These are phyloP conservation scores for Pseudonitzschia multistriata DNA, from an alignment of 108 stramenopile genomes.

Conservation along the genomic window DNA sequence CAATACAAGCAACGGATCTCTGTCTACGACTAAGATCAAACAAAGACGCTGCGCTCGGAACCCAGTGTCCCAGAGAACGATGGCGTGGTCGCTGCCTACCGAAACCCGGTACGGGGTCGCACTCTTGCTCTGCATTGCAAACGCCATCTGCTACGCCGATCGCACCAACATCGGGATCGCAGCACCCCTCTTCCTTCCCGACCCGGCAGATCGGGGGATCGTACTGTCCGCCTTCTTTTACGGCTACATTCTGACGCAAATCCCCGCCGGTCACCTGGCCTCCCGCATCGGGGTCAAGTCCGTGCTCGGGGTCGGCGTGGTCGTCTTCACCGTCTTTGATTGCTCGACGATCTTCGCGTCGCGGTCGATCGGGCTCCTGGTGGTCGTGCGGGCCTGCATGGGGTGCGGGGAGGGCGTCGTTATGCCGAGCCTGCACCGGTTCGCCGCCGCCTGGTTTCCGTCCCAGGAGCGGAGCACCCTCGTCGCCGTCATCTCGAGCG, in stretches of 20 bases:
- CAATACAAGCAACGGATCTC: too few species aligned
- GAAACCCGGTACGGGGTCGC: constrained; percentile 3
- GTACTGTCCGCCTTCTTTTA: constrained; percentile 13
- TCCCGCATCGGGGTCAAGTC: not conserved
- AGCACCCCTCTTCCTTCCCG: not conserved
- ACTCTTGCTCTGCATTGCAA: constrained; percentile 4
- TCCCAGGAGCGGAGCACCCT: not conserved
- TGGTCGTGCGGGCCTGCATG: constrained; percentile 9
- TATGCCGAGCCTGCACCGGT: constrained; percentile 8
- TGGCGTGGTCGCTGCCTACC: too few species aligned
- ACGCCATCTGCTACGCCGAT: constrained; percentile 9
- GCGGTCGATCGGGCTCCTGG: not conserved
- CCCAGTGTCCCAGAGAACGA: too few species aligned
- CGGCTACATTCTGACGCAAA: constrained; percentile 8
- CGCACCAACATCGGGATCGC: constrained; percentile 9
- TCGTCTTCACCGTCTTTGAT: constrained; percentile 8
- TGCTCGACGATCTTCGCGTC: not conserved
- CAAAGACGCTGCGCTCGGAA: too few species aligned
- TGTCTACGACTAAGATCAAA: too few species aligned
- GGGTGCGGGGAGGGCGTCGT: constrained; percentile 8
- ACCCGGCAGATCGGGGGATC: constrained; percentile 1
- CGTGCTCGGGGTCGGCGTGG: not conserved
- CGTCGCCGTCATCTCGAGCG: constrained; percentile 2
- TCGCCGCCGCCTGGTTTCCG: constrained; percentile 5
- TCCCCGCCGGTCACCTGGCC: constrained; percentile 3